Evolutionary conservation across 768 basidiomycete species (phyloP), one percentile per base, ranked within the genome.

Genomic region (Crepidotus variabilis): DNA sequence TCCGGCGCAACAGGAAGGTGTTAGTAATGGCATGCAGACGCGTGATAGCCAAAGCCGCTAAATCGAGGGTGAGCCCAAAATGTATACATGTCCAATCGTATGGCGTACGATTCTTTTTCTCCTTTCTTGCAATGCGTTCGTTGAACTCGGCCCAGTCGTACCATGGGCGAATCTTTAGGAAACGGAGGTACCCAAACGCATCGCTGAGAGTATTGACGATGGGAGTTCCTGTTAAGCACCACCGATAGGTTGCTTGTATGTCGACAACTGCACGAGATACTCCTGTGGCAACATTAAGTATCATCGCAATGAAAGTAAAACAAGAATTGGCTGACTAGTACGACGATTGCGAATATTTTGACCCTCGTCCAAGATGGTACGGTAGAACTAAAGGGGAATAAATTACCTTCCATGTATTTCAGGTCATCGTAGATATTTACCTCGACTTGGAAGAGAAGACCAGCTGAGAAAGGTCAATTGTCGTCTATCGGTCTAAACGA

Each of bases 211-310:
- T 66, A 61, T 90, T 91, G 53, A 85, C 78, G 57, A 90, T 83
- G 0, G 85, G 84, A 0, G 86, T 88, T 1, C 84, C 85, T 22
- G 86, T 88, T 8, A 89, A 70, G 59, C 79, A 81, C 90, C 90
- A 91, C 36, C 86, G 76, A 64, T 84, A 79, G 16, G 63, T 74
- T 0, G 81, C 60, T 10, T 75, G 68, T 14, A 92, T 69, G 11
- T 81, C 77, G 9, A 78, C 78, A 13, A 84, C 79, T 1, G 82
- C 80, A 16, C 80, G 75, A 16, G 84, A 83, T 43, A 72, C 73
- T 39, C 82, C 81, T 84, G 49, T 23, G 6, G 46, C 28, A 28
- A 28, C 28, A 28, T 28, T 28, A 28, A 28, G 28, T 28, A 54
- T n/a, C 6, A 24, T 24, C 22, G 39, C 21, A 46, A 10, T 16